A percentile compares a stretch with the other conserved stretches of the same genome.
These are phyloP conservation scores for Stephanocyclus meneghinianus DNA, from an alignment of 352 stramenopile species.

Conservation along the genomic window DNA sequence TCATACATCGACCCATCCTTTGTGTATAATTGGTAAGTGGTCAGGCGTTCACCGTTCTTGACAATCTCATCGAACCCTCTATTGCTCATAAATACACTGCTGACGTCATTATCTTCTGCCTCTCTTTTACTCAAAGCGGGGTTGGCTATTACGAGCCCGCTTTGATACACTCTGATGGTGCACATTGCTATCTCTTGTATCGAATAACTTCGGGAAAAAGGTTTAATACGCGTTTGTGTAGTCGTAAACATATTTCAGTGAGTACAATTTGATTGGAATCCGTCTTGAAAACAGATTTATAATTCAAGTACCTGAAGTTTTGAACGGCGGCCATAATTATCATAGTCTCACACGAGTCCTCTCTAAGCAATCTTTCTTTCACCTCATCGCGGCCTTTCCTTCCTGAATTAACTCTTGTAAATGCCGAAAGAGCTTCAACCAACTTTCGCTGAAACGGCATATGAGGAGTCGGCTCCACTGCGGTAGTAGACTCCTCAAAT, in stretches of 20 bases:
- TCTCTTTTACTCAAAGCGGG: slow-evolving; percentile 24
- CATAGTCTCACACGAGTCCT: slow-evolving; percentile 27
- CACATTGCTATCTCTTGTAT: slow-evolving; percentile 15
- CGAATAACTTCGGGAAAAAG: not conserved
- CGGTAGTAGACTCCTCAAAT: not conserved
- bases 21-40: slow-evolving; percentile 28
- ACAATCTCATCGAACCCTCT: slow-evolving; percentile 19
- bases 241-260: not conserved
- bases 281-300: not conserved
- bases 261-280: not conserved
- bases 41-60: slow-evolving; percentile 18
- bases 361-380: slow-evolving; percentile 16
- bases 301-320: not conserved
- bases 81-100: slow-evolving; percentile 22
- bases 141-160: slow-evolving; percentile 22
- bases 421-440: not conserved
- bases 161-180: slow-evolving; percentile 24
- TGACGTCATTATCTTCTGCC: slow-evolving; percentile 16
- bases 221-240: not conserved
- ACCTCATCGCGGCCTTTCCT: not conserved
- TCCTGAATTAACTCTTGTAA: not conserved
- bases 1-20: slow-evolving; percentile 25
- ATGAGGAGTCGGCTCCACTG: not conserved
- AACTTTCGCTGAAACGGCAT: not conserved
- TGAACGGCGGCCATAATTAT: slow-evolving; percentile 25